Evolutionary conservation across 371 early-diverging fungal species (phyloP).

Genomic region (Synchytrium microbalum): DNA sequence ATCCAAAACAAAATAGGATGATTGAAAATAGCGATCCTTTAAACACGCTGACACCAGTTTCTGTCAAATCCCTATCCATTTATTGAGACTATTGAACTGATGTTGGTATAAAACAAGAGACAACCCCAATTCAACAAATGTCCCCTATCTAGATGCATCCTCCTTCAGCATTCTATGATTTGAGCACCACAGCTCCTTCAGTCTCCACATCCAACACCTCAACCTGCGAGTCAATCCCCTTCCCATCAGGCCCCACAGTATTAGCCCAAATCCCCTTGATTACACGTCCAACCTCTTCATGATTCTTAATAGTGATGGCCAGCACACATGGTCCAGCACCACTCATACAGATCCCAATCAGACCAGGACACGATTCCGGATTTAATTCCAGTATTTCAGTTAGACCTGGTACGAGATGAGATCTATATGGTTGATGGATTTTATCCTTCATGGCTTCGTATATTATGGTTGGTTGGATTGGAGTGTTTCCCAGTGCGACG

Average conservation of each 20-base stretch:
- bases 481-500: constrained; percentile 62
- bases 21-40: no score
- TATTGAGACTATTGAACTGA: no score
- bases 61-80: no score
- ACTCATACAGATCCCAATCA: constrained; percentile 85
- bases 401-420: constrained; percentile 87
- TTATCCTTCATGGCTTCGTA: constrained; percentile 88
- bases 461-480: constrained; percentile 52
- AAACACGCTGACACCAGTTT: no score
- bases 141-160: no score
- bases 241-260: constrained; percentile 13
- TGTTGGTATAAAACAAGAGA: no score
- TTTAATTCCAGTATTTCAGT: constrained; percentile 70
- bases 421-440: constrained; percentile 90
- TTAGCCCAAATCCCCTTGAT: constrained; percentile 41
- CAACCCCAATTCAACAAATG: no score
- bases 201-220: constrained; percentile 66
- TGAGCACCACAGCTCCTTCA: constrained; percentile 47
- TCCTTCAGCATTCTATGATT: background rate
- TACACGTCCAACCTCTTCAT: constrained; percentile 20
- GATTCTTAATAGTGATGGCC: constrained; percentile 46
- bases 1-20: no score
- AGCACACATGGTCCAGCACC: constrained; percentile 94
- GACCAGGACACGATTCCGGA: constrained; percentile 66
- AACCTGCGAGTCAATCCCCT: constrained; percentile 51